These are phyloP conservation scores for Fusarium sp. DNA, from an alignment of 2,329 filamentous ascomycete species.

Conservation along the genomic window DNA sequence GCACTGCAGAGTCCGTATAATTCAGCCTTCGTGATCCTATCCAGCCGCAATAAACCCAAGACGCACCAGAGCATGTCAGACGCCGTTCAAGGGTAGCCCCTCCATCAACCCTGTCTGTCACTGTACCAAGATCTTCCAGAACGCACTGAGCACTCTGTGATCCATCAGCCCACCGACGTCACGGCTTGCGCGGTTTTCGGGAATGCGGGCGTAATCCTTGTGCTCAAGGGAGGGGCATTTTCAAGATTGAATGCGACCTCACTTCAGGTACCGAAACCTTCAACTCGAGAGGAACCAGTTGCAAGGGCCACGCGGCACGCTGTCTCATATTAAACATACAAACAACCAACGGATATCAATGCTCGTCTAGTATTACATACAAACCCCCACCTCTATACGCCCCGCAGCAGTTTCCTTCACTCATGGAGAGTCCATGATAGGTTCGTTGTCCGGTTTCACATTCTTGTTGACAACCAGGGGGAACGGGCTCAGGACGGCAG, in stretches of 20 bases:
- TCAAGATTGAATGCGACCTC: neutral
- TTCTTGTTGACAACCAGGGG: slow-evolving; percentile 2
- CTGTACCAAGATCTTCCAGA: neutral
- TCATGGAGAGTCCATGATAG: neutral
- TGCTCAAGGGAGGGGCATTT: neutral
- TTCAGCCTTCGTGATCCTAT: neutral
- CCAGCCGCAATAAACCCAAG: neutral
- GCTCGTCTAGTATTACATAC: neutral
- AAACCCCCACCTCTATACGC: neutral
- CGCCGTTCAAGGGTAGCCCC: neutral
- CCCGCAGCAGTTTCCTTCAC: neutral
- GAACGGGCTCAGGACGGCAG: neutral
- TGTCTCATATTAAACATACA: neutral
- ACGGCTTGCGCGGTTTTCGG: neutral
- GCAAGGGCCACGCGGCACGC: neutral
- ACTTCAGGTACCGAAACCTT: neutral
- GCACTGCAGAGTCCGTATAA: neutral
- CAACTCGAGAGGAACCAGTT: neutral
- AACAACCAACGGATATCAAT: neutral
- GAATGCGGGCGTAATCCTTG: neutral
- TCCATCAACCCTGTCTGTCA: neutral
- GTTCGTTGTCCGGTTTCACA: neutral
- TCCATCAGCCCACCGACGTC: neutral
- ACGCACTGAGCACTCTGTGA: neutral
- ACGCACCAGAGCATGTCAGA: neutral